Conservation (phyloP, 306 rosid genomes). For the Trifolium fragiferum region DNA sequence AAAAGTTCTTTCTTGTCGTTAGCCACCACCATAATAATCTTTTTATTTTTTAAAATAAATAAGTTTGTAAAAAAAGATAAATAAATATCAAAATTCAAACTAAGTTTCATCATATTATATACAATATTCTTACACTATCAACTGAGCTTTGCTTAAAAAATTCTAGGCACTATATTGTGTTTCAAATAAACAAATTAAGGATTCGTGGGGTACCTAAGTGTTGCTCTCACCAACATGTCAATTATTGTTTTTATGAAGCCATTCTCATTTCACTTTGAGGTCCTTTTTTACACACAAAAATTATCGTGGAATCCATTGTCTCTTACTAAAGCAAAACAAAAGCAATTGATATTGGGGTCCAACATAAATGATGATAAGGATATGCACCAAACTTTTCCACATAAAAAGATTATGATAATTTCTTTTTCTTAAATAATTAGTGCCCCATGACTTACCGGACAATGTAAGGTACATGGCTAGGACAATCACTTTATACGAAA, state of each 20-base stretch:
- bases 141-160: too few species aligned
- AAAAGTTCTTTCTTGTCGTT: too few species aligned
- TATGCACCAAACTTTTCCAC: constrained; percentile 34
- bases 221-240: constrained; percentile 20
- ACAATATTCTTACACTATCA: too few species aligned
- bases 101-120: too few species aligned
- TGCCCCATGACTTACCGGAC: constrained; percentile 38
- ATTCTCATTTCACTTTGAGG: not conserved
- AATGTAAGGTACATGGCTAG: constrained; percentile 41
- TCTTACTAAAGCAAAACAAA: constrained; percentile 33
- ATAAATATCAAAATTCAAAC: too few species aligned
- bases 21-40: too few species aligned
- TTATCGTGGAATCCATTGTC: constrained; percentile 11
- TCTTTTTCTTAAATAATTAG: constrained; percentile 4
- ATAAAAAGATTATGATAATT: constrained; percentile 31
- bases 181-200: constrained; percentile 36
- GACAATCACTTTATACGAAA: constrained; percentile 31
- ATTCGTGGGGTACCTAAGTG: constrained; percentile 28
- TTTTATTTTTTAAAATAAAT: too few species aligned
- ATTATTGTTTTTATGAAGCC: constrained; percentile 8
- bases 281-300: not conserved
- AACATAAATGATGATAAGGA: constrained; percentile 39
- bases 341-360: constrained; percentile 41
- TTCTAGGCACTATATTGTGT: not conserved
- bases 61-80: too few species aligned